Conservation (phyloP, 352 stramenopile genomes). For the Phytophthora megakarya region DNA sequence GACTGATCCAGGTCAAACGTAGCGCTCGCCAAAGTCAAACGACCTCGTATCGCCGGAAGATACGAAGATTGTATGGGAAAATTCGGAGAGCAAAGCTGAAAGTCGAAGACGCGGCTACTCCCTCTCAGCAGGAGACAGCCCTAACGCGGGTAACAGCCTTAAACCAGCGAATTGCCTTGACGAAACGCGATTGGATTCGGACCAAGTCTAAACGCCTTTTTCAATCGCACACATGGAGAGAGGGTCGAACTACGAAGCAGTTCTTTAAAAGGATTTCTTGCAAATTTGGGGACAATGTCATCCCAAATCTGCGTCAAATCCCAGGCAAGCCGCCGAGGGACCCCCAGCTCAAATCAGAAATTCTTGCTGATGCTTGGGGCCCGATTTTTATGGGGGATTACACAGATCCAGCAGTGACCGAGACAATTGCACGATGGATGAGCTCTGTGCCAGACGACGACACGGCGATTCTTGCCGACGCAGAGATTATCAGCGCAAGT, state of each 20-base stretch:
- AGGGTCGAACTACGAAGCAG: not conserved
- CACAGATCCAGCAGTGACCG: too few relatives aligned
- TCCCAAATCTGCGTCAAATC: not conserved
- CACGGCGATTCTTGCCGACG: not conserved
- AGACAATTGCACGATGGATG: not conserved
- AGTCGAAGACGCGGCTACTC: too few relatives aligned
- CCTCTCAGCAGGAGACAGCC: too few relatives aligned
- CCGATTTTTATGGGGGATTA: not conserved
- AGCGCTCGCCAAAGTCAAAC: not conserved
- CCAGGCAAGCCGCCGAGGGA: too few relatives aligned
- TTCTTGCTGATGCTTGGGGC: not conserved
- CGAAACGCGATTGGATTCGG: not conserved
- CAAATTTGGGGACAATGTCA: slow-evolving; percentile 2
- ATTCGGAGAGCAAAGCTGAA: too few relatives aligned
- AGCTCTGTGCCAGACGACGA: not conserved
- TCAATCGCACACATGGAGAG: not conserved
- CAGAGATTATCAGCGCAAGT: not conserved
- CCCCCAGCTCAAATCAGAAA: not conserved
- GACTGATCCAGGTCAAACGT: not conserved
- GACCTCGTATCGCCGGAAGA: not conserved
- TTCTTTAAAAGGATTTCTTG: not conserved
- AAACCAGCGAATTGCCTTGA: not conserved
- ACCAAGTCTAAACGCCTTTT: not conserved
- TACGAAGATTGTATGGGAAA: not conserved
- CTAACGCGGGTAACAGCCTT: not conserved